Base-by-base conservation (phyloP, 2,329 filamentous ascomycete genomes). In the Fusarium sulawesiense region DNA sequence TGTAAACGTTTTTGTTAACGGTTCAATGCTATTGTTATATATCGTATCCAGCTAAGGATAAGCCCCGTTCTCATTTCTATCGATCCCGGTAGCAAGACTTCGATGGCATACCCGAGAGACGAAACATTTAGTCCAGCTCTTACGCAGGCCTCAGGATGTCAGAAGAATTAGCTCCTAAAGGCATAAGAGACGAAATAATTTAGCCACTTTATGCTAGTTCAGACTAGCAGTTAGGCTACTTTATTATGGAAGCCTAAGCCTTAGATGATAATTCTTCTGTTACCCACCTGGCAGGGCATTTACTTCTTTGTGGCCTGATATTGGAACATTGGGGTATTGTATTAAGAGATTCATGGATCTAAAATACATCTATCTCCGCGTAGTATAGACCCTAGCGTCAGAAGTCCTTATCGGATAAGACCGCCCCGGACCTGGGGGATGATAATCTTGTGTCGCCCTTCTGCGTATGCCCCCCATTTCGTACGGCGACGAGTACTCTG, bases 401-500 rank as follows among this genome's bases (percentile, higher is more conserved):
- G 47, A 18, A 11, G 18, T 27, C 30, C 54, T 50, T 37, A 42
- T 48, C 42, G 40, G 54, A 27, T 56, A 49, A 21, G 64, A 34
- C 29, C 42, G 56, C 11, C 34, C 34, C 21, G 53, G 51, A 18
- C 44, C 23, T 29, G 53, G 16, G 18, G 40, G 21, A 18, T 48
- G 57, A 30, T 71, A 65, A 42, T 25, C 32, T 30, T 54, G 48
- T 13, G 56, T 41, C 29, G 45, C 27, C 47, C 67, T 64, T 45
- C 63, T 66, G 20, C 56, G 63, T 54, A 64, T 56, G n/a, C 50
- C 42, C 7, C 56, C 51, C 16, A 29, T 16, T 13, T 45, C 70
- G 49, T 62, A 57, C 7, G 49, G 45, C 5, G 65, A 27, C 20
- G 40, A 42, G 45, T 72, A 72, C 21, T 70, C 57, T 34, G 44